A percentile compares a stretch with the other conserved stretches of the same genome.
Evolutionary conservation across 768 basidiomycete species (phyloP).

Genomic region (Pisolithus microcarpus): DNA sequence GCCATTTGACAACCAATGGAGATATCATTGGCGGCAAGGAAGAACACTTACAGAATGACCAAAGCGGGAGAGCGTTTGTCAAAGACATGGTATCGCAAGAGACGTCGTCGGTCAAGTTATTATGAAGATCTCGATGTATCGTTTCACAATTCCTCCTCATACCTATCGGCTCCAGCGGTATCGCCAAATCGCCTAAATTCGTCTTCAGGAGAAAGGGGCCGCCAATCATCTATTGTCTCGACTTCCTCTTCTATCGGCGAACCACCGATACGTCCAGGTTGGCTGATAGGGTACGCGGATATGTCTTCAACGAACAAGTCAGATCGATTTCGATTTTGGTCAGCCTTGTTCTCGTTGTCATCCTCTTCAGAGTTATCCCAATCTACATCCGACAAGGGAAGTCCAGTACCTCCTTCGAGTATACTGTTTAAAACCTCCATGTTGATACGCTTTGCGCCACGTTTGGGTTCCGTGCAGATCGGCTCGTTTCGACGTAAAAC

Average conservation of each 20-base stretch:
- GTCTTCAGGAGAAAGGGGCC: constrained; percentile 31
- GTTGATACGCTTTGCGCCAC: constrained; percentile 40
- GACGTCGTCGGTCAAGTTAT: too few species aligned
- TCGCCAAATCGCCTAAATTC: constrained; percentile 12
- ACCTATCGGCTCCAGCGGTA: constrained; percentile 15
- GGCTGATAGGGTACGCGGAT: neutral
- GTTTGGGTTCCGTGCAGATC: constrained; percentile 16
- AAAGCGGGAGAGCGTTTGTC: neutral
- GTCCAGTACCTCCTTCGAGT: constrained; percentile 27
- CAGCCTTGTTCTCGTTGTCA: constrained; percentile 14
- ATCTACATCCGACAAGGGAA: neutral
- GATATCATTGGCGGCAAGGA: neutral
- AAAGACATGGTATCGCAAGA: neutral
- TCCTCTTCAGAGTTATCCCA: constrained; percentile 6
- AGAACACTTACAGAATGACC: neutral
- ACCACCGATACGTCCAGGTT: neutral
- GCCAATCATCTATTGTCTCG: constrained; percentile 42
- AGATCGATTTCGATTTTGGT: constrained; percentile 1
- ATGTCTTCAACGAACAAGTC: neutral
- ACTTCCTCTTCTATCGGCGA: constrained; percentile 10
- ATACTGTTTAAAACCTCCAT: constrained; percentile 51
- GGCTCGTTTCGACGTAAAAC: neutral
- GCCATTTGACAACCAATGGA: neutral
- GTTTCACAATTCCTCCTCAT: constrained; percentile 24
- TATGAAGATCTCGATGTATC: too few species aligned